Evolutionary conservation across 768 basidiomycete genomes (phyloP), one percentile per base, ranked within the genome.

Genomic region (Dendrothele bispora): DNA sequence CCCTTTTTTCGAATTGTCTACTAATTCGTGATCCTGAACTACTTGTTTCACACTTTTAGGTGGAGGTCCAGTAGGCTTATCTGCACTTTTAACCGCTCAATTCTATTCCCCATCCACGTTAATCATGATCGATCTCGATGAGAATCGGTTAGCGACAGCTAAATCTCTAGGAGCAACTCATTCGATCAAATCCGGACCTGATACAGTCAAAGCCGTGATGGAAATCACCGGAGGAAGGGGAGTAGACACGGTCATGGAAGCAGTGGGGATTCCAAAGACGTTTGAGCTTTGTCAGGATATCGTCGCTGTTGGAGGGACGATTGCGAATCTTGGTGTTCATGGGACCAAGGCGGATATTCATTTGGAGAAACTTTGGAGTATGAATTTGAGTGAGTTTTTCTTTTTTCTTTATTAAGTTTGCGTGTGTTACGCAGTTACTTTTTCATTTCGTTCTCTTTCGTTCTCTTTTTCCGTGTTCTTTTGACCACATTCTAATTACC

Each of bases 241-340:
- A 12, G 54, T 56, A 2, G 59, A 60, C 40, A 55, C 57, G 3
- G 57, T 46, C 21, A 55, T 60, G 27, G 59, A 60, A 42, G 57
- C 59, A 7, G 59, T 52, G 3, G 59, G 59, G 7, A 44, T 58
- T 8, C 55, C 59, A 10, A 48, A 37, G 32, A 56, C 59, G 26
- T 58, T 60, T 43, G 52, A 49, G 7, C 50, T 60, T 4, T 60
- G 59, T 39, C 57, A 56, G 39, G 53, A 54, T 8, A 27, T 60
- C 25, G 46, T 60, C 20, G 59, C 52, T 15, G 50, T 49, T 6
- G 59, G 59, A 5, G 59, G 59, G 14, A 56, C 53, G 1, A 55
- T 60, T 45, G 57, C 59, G 21, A 60, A 58, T 39, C 15, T 56
- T 18, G 57, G 57, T 5, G 55, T 60, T 17, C 57, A 56, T 36